Evolutionary conservation across 169 alveolate species (phyloP), one percentile per base, ranked within the genome.

Genomic region (Cryptosporidium andersoni): DNA sequence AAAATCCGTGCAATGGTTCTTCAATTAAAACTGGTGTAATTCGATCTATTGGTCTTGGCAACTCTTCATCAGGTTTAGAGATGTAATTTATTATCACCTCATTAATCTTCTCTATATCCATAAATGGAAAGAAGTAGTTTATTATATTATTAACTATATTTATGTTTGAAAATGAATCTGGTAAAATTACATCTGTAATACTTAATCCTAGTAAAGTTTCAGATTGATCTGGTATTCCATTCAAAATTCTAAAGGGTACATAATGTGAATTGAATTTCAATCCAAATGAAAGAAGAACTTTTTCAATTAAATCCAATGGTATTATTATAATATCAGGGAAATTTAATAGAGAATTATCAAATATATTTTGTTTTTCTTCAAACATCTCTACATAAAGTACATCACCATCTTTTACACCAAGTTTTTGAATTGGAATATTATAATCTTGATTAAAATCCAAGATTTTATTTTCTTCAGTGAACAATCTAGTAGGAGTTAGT

Each of bases 271-370:
- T 42, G 80, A 64, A 64, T 48, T n/a, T 58, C 7, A 11, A 58
- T 0, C 85, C 85, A 45, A 34, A 74, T 4, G 85, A 74, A 43
- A 4, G 34, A 16, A 74, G 11, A 4, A 74, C 52, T n/a, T 55
- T 58, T 58, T 56, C 34, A 12, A 58, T 68, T 16, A 58, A 58
- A 34, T 66, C 62, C 47, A 66, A 52, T 8, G 51, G 40, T 4
- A 64, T 64, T 25, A 25, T 25, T 0, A 25, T 25, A 1, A 60
- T 60, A 40, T 64, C 80, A 14, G 11, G 37, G 5, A 1, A 14
- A 39, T 45, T 47, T 60, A 34, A 42, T 4, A 39, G 8, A 60
- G 6, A 6, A 4, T 4, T 4, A 2, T 60, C 65, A 7, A 43
- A 37, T 25, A 12, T n/a, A 1, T 55, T 39, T 52, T 51, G 58